Evolutionary conservation across 2,329 filamentous ascomycete species (phyloP).

Genomic region (Ophiostoma sp.): DNA sequence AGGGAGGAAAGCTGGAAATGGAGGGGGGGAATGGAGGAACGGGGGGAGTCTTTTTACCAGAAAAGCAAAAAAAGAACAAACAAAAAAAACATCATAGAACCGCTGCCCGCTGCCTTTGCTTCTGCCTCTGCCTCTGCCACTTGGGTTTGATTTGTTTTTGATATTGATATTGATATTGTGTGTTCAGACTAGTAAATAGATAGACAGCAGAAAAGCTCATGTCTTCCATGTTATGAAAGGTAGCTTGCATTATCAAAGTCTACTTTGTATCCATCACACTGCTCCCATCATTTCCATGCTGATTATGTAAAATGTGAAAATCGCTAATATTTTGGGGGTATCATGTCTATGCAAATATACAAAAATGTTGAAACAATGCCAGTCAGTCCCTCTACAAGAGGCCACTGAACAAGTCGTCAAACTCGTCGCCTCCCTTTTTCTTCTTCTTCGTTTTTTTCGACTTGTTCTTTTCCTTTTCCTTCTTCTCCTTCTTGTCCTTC

Average conservation of each 20-base stretch:
- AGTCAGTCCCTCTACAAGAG: constrained; percentile 42
- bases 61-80: constrained; percentile 5
- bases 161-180: neutral
- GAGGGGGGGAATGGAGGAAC: neutral
- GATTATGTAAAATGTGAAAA: neutral
- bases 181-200: neutral
- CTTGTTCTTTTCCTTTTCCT: constrained; percentile 25
- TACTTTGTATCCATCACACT: neutral
- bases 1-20: neutral
- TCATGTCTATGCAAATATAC: neutral
- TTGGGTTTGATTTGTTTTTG: neutral
- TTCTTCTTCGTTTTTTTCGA: constrained; percentile 39
- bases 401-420: constrained; percentile 71
- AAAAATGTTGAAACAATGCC: constrained; percentile 21
- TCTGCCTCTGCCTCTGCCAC: neutral
- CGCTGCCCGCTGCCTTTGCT: neutral
- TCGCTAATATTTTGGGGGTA: constrained; percentile 23
- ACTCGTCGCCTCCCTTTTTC: constrained; percentile 52
- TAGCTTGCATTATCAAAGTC: no score
- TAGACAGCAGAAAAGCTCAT: neutral
- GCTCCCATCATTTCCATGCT: neutral
- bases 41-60: neutral
- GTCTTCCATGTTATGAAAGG: no score
- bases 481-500: neutral
- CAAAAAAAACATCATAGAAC: constrained; percentile 12